phyloP scores from a whole-genome alignment of 257 asterid species.

The Euphrasia confusa region DNA sequence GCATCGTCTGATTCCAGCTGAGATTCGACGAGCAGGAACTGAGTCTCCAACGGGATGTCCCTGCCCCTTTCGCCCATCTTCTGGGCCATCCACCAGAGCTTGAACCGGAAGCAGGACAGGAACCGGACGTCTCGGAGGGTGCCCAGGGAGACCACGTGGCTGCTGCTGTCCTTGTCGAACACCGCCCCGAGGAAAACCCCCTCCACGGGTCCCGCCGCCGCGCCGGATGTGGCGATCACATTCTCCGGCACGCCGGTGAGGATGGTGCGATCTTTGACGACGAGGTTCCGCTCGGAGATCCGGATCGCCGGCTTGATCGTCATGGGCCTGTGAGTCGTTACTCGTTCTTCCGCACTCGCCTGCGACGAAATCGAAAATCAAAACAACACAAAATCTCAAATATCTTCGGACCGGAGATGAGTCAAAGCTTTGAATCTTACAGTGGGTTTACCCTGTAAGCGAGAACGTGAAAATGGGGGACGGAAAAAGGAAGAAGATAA shows the following conservation, averaged over 20 bases:
- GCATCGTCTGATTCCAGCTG: slow-evolving; percentile 38
- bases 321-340: slow-evolving; percentile 22
- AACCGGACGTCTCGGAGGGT: slow-evolving; percentile 55
- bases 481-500: background rate
- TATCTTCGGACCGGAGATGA: background rate
- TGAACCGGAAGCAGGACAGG: slow-evolving; percentile 78
- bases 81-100: slow-evolving; percentile 96
- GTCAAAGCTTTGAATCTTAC: background rate
- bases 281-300: slow-evolving; percentile 37
- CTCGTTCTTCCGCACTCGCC: slow-evolving; percentile 19
- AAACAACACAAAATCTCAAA: background rate
- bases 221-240: slow-evolving; percentile 43
- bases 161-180: slow-evolving; percentile 37
- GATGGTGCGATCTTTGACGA: slow-evolving; percentile 39
- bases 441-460: slow-evolving; percentile 31
- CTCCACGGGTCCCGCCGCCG: slow-evolving; percentile 31
- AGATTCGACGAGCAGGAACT: slow-evolving; percentile 59
- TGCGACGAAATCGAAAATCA: slow-evolving; percentile 7
- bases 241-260: slow-evolving; percentile 44
- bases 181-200: slow-evolving; percentile 48
- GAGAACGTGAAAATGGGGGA: slow-evolving; percentile 17
- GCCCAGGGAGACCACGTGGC: slow-evolving; percentile 43
- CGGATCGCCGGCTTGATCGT: slow-evolving; percentile 47
- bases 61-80: slow-evolving; percentile 75
- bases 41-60: slow-evolving; percentile 77